Percentiles rank a stretch among this genome's conserved stretches.
Conservation (phyloP, 1,284 basidiomycete species). For the Sanghuangporus baumii region DNA sequence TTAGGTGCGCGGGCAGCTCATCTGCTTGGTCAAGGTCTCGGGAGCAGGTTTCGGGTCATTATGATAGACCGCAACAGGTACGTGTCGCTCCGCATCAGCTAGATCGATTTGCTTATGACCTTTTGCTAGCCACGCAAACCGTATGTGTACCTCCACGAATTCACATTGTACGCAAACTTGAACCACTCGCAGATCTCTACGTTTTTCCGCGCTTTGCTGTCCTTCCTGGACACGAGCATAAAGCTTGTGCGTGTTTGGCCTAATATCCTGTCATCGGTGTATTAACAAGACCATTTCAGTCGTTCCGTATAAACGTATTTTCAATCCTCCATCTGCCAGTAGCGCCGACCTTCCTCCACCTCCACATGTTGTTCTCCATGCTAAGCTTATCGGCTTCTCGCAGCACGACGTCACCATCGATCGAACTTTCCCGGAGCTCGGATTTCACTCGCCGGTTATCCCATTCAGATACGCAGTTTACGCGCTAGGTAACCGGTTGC, state of each 20-base stretch:
- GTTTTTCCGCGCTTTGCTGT: slow-evolving; percentile 60
- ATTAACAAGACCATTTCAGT: slow-evolving; percentile 31
- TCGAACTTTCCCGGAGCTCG: slow-evolving; percentile 39
- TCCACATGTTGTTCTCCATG: slow-evolving; percentile 37
- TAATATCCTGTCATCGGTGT: background rate
- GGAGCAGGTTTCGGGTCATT: slow-evolving; percentile 58
- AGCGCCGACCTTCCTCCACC: slow-evolving; percentile 16
- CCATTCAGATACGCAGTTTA: slow-evolving; percentile 53
- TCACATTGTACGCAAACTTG: background rate
- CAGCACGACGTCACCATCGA: slow-evolving; percentile 42
- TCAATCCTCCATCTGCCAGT: slow-evolving; percentile 21
- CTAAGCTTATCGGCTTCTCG: slow-evolving; percentile 40
- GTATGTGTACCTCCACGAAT: slow-evolving; percentile 26
- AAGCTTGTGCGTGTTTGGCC: slow-evolving; percentile 45
- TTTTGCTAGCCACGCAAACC: slow-evolving; percentile 39
- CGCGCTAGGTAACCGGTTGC: slow-evolving; percentile 52
- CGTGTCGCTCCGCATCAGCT: slow-evolving; percentile 20
- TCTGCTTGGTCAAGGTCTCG: slow-evolving; percentile 50
- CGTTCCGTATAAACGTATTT: slow-evolving; percentile 56
- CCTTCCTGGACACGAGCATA: slow-evolving; percentile 64
- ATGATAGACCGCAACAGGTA: slow-evolving; percentile 68
- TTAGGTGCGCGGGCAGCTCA: slow-evolving; percentile 47
- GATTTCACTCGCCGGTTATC: slow-evolving; percentile 28
- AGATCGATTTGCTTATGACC: slow-evolving; percentile 9
- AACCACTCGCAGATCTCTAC: slow-evolving; percentile 46